Evolutionary conservation across 768 basidiomycete species (phyloP), one percentile per base, ranked within the genome.

Genomic region (Asterophora parasitica): DNA sequence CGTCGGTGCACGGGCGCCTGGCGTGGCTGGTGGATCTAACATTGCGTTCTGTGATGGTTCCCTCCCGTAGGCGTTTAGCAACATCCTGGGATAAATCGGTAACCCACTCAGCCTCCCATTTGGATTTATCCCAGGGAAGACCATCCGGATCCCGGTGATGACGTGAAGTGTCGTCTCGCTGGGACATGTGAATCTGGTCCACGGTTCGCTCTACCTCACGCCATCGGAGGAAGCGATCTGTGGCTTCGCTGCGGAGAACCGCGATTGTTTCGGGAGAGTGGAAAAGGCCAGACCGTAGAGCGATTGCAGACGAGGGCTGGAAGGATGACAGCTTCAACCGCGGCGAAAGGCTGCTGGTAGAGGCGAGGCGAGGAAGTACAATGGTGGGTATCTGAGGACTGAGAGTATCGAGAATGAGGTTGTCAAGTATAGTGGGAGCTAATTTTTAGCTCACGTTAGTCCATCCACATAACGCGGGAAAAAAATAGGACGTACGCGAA

Each of bases 171-270:
- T 61, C 44, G 53, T 56, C 45, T 12, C 65, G 63, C 45, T 57
- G 62, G 3, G 51, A 54, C 43, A 53, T 58, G 30, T 65, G 66
- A 33, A 81, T 69, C 30, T 65, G 65, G 49, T 73, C 71, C 5
- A 78, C 76, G 9, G 75, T 76, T 15, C 74, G 70, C 52, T 85
- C 81, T 20, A 87, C 77, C 59, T 86, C 85, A 27, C 83, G 70
- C 85, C 85, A 88, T 26, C 77, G 75, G 47, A 86, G 61, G 62
- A 86, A 88, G 15, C 85, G 75, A 48, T 85, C 82, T 0, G 79
- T 73, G 0, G 83, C 84, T 61, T 87, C 85, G 13, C 64, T 67
- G 28, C 86, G 77, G 26, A 88, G 68, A 1, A 70, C 58, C 1
- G 73, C 68, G 9, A 86, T 69, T 0, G 74, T 82, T 49, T 81